Evolutionary conservation across 805 yeast species (phyloP), one percentile per base, ranked within the genome.

Genomic region (Peterozyma xylosa): DNA sequence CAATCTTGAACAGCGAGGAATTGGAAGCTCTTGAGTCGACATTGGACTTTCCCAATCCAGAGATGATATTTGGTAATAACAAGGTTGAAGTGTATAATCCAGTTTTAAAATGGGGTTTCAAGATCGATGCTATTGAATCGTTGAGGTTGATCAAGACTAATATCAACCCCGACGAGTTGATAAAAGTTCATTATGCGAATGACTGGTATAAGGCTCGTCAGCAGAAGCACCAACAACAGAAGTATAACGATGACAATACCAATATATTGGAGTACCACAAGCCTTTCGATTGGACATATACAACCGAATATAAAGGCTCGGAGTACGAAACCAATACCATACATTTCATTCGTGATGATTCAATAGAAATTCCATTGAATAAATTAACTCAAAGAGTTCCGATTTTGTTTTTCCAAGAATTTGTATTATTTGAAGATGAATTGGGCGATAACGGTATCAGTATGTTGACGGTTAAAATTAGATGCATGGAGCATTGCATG

Each of bases 281-380:
- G 53, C 93, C 96, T 2, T 93, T 79, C 58, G 99, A 93, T 66
- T 93, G 99, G 99, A 91, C 99, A 0, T 93, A 93, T 59, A 76
- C 96, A 0, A 80, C 96, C 0, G 62, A 70, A 39, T 93, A 91
- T 59, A 71, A 68, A 47, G 99, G 98, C 0, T 71, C 81, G 0
- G 44, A 68, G 4, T 41, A 46, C 13, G 49, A 50, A 3, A 21
- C 43, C 3, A 36, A 38, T 32, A 39, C 44, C 21, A 54, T 53
- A 37, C 48, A 50, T n/a, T 52, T 50, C 33, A 62, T 59, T 34
- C 58, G 58, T 32, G 52, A 62, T 17, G 64, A 61, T 6, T 53
- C 53, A 1, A 41, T 45, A 11, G 54, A 54, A 30, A 76, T 91
- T 11, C 99, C 99, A 0, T 53, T 86, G 15, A 78, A 79, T 11